Conservation (phyloP, 108 stramenopile species). For the Cyclotella sp. region DNA sequence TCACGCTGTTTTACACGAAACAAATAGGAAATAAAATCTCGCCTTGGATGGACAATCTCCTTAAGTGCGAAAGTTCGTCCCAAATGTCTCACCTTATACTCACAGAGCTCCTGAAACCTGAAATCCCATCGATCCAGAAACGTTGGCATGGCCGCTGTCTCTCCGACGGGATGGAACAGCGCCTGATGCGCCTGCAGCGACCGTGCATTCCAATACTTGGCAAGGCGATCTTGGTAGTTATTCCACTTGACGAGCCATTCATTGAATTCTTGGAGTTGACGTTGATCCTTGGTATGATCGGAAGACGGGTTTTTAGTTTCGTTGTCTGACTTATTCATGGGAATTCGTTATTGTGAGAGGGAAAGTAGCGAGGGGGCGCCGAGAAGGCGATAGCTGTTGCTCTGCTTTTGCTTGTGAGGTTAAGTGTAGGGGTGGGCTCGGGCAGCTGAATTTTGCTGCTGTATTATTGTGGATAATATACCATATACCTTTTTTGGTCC, state of each 20-base stretch:
- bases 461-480: too few species aligned
- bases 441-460: too few species aligned
- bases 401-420: too few species aligned
- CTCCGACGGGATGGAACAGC: background rate
- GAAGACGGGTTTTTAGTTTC: too few species aligned
- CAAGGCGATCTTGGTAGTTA: slow-evolving; percentile 15
- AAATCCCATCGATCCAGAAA: slow-evolving; percentile 1
- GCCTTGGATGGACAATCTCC: background rate
- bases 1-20: slow-evolving; percentile 8
- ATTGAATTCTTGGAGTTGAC: slow-evolving; percentile 32
- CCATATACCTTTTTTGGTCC: too few species aligned
- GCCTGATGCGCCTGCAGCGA: background rate
- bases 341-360: too few species aligned
- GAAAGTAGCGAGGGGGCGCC: too few species aligned
- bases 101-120: slow-evolving; percentile 23
- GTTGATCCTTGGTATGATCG: background rate
- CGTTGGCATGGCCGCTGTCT: background rate
- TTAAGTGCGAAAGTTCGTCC: background rate
- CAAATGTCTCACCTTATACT: slow-evolving; percentile 12
- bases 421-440: too few species aligned
- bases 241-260: slow-evolving; percentile 31
- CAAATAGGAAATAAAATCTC: background rate
- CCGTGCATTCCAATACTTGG: slow-evolving; percentile 16
- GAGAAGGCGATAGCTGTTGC: too few species aligned
- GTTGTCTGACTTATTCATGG: too few species aligned